Conservation (phyloP, 2,329 filamentous ascomycete species). For the Leptographium wingfieldii region DNA sequence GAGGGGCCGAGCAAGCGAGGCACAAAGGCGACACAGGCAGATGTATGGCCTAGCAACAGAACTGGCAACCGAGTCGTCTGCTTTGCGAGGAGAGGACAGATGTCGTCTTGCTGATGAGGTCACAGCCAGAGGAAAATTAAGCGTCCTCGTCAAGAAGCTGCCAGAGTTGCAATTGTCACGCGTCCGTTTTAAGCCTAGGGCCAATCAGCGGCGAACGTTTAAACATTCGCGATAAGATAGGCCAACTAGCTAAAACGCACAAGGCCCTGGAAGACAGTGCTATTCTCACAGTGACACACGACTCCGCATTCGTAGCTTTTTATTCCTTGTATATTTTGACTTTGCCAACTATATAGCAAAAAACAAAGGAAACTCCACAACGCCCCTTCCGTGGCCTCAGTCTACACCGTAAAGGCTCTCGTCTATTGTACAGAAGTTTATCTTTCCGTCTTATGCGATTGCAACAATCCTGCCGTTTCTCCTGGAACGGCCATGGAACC, state of each 20-base stretch:
- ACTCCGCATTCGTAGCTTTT: background rate
- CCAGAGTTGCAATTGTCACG: constrained; percentile 13
- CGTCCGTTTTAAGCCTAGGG: background rate
- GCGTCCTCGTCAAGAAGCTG: constrained; percentile 6
- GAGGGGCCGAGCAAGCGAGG: background rate
- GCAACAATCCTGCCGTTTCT: background rate
- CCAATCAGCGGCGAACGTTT: constrained; percentile 6
- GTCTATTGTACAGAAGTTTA: constrained; percentile 11
- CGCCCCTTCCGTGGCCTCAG: constrained; percentile 10
- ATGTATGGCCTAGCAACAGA: background rate
- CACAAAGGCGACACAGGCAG: background rate
- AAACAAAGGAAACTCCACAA: constrained; percentile 6
- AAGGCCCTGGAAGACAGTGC: background rate
- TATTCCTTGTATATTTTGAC: background rate
- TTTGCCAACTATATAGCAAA: background rate
- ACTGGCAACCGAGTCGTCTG: background rate
- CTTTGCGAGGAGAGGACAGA: background rate
- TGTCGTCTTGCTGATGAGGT: background rate
- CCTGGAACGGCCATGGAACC: background rate
- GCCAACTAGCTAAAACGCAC: background rate
- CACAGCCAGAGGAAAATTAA: constrained; percentile 3
- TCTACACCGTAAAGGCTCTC: constrained; percentile 11
- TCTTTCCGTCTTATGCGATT: constrained; percentile 3
- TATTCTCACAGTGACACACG: background rate
- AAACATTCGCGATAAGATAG: background rate